Evolutionary conservation across 257 asterid genomes (phyloP), one percentile per base, ranked within the genome.

Genomic region (Jacaranda copaia): DNA sequence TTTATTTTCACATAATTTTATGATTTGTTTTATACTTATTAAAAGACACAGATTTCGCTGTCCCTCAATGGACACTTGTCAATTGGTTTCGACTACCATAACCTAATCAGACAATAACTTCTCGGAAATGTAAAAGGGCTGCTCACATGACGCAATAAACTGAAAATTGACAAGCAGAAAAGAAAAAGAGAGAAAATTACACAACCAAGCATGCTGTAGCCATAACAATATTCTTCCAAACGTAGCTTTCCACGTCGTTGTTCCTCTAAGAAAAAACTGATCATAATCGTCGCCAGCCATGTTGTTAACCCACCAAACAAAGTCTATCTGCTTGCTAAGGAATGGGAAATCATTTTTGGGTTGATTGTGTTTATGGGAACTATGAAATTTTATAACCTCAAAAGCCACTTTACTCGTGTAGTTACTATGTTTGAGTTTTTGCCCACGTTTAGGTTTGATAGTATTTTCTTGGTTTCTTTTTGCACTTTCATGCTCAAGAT

Each of bases 161-260:
- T 0, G 40, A 46, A 46, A 20, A 55, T 25, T 25, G 32, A 32
- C 7, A 6, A 18, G 25, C 43, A 59, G 19, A 48, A 74, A 62
- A 66, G 18, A 9, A 16, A 42, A 43, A 67, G 9, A n/a, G 13
- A 20, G 25, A 20, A 51, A 35, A 70, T 70, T 8, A 36, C 68
- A 53, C 13, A 35, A 2, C 57, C 8, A 59, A 70, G 70, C 70
- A 51, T 49, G n/a, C 10, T 9, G 58, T 35, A n/a, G 48, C 58
- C 73, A 70, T 43, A 42, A 57, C 46, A 48, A 48, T 61, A 35
- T 6, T 56, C 48, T 45, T 36, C 53, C 61, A 51, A 20, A 63
- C 25, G 69, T 82, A 77, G 43, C 81, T 71, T 67, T 79, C 81
- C 35, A 74, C 79, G 61, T 74, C 80, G 74, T 40, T 9, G 56